Base-by-base conservation (phyloP, 495 filamentous ascomycete species). In the Cladorrhinum samala region DNA sequence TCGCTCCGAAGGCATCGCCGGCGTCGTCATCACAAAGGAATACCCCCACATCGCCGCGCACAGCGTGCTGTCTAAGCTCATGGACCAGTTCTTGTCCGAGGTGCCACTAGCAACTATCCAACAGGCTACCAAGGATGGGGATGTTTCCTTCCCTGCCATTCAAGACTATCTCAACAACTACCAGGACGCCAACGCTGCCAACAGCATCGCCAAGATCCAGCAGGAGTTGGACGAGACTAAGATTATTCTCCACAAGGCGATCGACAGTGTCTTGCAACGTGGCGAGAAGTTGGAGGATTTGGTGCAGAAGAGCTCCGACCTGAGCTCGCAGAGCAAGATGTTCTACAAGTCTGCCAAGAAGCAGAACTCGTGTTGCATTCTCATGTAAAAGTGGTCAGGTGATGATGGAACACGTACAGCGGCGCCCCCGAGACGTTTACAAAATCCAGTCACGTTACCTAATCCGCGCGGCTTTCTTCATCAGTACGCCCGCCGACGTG, bases 141-240 rank as follows among this genome's bases (percentile, higher is more conserved):
- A 57, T 17, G 65, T 89, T 27, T 56, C 70, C 27, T 82, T 90
- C 65, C 88, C 85, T 18, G 75, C 80, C 63, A 78, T 97, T 9
- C 82, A 87, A 65, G 88, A 90, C 37, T 89, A 93, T 69, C 82
- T 98, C 49, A 74, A 76, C 61, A 88, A 93, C 62, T 95, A 91
- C 69, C 91, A 96, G 73, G 87, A 95, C 65, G 89, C 91, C 20
- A 74, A 81, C 67, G 80, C 94, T 69, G 91, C 90, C 48, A 91
- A 90, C 71, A 89, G 82, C 71, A 93, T 95, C 62, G 81, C 89
- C 78, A 92, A 87, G 78, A 96, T 97, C 60, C 94, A 97, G 73
- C 86, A 88, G 72, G 91, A 98, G 72, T 77, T 98, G 55, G 91
- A 96, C 59, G 91, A 96, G 79, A 98, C 94, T 51, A 98, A 96